These are phyloP conservation scores for Tagetes patula DNA, from an alignment of 129 eudicot genomes.

Conservation along the genomic window DNA sequence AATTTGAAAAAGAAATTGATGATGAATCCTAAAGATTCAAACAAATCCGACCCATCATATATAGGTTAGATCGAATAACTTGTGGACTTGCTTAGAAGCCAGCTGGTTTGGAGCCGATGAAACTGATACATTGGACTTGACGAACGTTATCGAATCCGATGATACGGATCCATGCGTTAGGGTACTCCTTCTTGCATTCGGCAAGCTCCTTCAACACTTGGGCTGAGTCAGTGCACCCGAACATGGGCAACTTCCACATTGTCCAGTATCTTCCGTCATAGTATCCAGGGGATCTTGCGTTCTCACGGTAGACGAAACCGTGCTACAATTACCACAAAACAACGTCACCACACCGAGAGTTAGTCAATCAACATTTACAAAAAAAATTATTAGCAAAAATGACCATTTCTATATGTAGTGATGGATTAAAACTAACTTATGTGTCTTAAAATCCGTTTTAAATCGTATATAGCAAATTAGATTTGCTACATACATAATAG, in stretches of 20 bases:
- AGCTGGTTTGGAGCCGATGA: constrained; percentile 58
- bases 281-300: constrained; percentile 60
- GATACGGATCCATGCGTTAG: constrained; percentile 50
- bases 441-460: no score
- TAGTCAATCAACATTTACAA: not conserved
- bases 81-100: constrained; percentile 26
- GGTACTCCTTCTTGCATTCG: constrained; percentile 58
- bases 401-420: no score
- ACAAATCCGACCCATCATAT: constrained; percentile 27
- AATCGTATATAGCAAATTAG: no score
- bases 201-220: constrained; percentile 51
- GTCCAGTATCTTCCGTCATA: constrained; percentile 87
- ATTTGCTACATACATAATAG: no score
- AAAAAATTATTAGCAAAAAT: no score
- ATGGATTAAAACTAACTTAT: no score
- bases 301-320: constrained; percentile 57
- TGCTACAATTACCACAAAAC: constrained; percentile 16
- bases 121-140: constrained; percentile 80
- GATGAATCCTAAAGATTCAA: constrained; percentile 34
- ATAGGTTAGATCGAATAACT: constrained; percentile 17
- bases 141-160: constrained; percentile 78
- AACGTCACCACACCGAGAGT: not conserved
- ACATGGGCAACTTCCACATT: constrained; percentile 92
- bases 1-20: constrained; percentile 17
- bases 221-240: constrained; percentile 63